Evolutionary conservation across 495 filamentous ascomycete species (phyloP).

Genomic region (Hypoxylon cercidicola): DNA sequence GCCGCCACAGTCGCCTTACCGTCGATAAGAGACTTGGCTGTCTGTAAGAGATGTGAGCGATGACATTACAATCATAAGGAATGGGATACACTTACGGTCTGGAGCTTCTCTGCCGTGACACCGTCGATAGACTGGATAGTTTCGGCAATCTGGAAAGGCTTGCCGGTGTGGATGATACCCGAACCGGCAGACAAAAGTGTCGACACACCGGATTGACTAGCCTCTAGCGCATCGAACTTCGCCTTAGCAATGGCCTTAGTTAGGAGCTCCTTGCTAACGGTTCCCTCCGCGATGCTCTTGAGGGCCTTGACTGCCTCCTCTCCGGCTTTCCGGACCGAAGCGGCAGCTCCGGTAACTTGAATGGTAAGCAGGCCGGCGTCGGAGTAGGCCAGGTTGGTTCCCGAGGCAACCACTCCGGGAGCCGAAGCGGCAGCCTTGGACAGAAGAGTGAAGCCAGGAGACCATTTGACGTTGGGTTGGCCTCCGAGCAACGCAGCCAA

Average conservation of each 20-base stretch:
- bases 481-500: slow-evolving; percentile 92
- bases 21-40: slow-evolving; percentile 83
- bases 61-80: background rate
- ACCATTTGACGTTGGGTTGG: slow-evolving; percentile 93
- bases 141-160: slow-evolving; percentile 87
- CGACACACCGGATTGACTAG: slow-evolving; percentile 73
- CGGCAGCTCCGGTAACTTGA: slow-evolving; percentile 76
- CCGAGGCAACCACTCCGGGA: slow-evolving; percentile 72
- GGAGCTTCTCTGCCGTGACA: slow-evolving; percentile 85
- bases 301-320: slow-evolving; percentile 79
- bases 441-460: slow-evolving; percentile 88
- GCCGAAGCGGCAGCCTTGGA: slow-evolving; percentile 75
- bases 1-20: slow-evolving; percentile 88
- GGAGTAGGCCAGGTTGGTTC: slow-evolving; percentile 86
- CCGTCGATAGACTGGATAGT: slow-evolving; percentile 79
- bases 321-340: slow-evolving; percentile 67
- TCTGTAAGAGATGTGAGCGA: slow-evolving; percentile 59
- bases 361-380: slow-evolving; percentile 92
- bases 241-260: slow-evolving; percentile 91
- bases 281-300: slow-evolving; percentile 78
- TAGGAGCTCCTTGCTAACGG: slow-evolving; percentile 82
- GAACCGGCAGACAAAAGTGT: slow-evolving; percentile 62
- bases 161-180: slow-evolving; percentile 75
- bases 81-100: slow-evolving; percentile 73
- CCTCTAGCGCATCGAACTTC: slow-evolving; percentile 92